These are phyloP conservation scores for Schoenoplectus triqueter DNA, from an alignment of 202 grass and related monocot species.

Conservation along the genomic window DNA sequence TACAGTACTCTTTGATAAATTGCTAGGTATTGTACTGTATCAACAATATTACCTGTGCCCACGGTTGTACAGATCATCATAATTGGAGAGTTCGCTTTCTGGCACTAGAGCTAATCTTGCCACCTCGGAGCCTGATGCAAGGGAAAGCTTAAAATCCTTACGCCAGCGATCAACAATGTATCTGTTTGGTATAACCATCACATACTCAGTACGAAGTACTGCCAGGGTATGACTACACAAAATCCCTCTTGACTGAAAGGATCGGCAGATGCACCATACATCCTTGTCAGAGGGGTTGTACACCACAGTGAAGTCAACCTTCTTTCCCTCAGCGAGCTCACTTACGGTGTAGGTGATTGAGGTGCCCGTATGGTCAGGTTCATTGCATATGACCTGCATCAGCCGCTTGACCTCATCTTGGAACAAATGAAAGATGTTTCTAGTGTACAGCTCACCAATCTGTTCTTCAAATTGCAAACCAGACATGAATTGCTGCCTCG, in stretches of 20 bases:
- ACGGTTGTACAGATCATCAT: constrained; percentile 62
- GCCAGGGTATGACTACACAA: constrained; percentile 85
- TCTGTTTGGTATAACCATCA: constrained; percentile 73
- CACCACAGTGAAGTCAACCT: constrained; percentile 79
- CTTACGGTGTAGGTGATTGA: constrained; percentile 75
- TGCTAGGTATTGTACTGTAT: neutral
- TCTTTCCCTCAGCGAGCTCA: constrained; percentile 88
- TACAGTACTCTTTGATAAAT: neutral
- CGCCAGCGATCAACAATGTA: constrained; percentile 93
- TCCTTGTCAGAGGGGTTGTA: constrained; percentile 85
- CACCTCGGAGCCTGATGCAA: constrained; percentile 43
- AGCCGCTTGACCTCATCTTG: constrained; percentile 92
- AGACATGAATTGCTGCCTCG: constrained; percentile 68
- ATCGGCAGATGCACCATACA: constrained; percentile 93
- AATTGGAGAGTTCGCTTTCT: constrained; percentile 49
- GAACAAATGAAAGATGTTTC: constrained; percentile 81
- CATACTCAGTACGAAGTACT: constrained; percentile 82
- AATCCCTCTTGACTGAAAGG: constrained; percentile 86
- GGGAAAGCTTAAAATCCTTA: constrained; percentile 81
- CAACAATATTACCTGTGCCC: constrained; percentile 51
- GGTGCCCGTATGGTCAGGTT: constrained; percentile 66
- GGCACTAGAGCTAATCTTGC: constrained; percentile 20
- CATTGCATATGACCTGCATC: constrained; percentile 92
- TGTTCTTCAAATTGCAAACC: constrained; percentile 92
- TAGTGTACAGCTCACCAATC: constrained; percentile 72